Base-by-base conservation (phyloP, 2,329 filamentous ascomycete genomes). In the Exophiala mesophila region DNA sequence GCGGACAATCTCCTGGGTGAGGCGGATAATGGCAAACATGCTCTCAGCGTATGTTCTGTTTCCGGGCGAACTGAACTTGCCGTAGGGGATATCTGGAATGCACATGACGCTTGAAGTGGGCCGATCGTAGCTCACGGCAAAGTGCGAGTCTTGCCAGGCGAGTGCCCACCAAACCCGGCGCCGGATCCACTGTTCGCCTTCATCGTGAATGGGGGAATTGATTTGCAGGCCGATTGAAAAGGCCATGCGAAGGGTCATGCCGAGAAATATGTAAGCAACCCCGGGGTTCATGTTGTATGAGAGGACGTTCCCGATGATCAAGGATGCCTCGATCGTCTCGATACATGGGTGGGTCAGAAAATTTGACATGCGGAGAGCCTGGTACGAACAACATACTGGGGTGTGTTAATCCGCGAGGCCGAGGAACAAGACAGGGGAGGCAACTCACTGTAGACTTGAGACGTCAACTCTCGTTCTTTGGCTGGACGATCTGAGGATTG, bases 231-330 rank as follows among this genome's bases (percentile, higher is more conserved):
- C 78, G 8, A 80, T 67, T 4, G 74, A 76, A 59, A 80, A 69
- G 9, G 76, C 76, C 59, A 81, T 72, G 5, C 78, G 69, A 35
- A 79, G 69, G 1, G 77, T 80, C 59, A 81, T 70, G 67, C 69
- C 74, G 33, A 77, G 72, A 10, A 81, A 58, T 18, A 77, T 75
- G 67, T 80, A 82, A 3, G 77, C 75, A 13, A 79, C 77, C 2
- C 78, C 78, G 6, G 78, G 77, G 45, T 81, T 82, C 75, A 78
- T 78, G 50, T 78, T 78, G 56, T 78, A 78, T 1, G 75, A 76
- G 20, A 78, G 66, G 17, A 78, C 77, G 53, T 80, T 80, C 36
- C 76, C 75, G 20, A 82, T 77, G 9, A 81, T 74, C 3, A 81
- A 61, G 16, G 81, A 65, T 0, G 77, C 77, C 55, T 82, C 76